These are phyloP conservation scores for Tricholoma terreum DNA, from an alignment of 768 basidiomycete species.

Conservation along the genomic window DNA sequence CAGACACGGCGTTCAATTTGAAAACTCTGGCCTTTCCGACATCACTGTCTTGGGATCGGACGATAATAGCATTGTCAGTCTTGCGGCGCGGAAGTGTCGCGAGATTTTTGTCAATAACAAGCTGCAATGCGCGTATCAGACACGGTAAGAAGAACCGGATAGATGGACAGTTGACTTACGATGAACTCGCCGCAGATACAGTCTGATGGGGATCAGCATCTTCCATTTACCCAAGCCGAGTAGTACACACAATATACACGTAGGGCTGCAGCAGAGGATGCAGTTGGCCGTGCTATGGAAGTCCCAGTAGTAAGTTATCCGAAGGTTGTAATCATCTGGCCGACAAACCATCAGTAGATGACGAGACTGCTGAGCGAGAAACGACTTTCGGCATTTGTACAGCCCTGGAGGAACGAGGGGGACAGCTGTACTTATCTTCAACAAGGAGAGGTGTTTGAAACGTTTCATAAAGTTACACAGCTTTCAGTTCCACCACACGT, in stretches of 20 bases:
- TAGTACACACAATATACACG: conserved; percentile 73
- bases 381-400: conserved; percentile 84
- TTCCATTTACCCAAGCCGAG: conserved; percentile 6
- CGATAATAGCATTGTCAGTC: conserved; percentile 77
- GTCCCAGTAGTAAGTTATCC: conserved; percentile 2
- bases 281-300: conserved; percentile 67
- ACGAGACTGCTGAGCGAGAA: conserved; percentile 84
- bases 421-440: too few relatives aligned
- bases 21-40: conserved; percentile 65
- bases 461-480: conserved; percentile 1
- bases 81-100: conserved; percentile 65
- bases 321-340: not conserved
- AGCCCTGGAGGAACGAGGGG: conserved; percentile 1
- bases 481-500: conserved; percentile 7
- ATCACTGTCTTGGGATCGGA: conserved; percentile 68
- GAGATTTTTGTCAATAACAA: conserved; percentile 77
- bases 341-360: conserved; percentile 75
- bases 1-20: conserved; percentile 77
- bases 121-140: conserved; percentile 38
- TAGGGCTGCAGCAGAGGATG: conserved; percentile 72
- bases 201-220: conserved; percentile 41
- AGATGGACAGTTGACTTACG: conserved; percentile 39
- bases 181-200: conserved; percentile 89
- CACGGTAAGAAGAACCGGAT: not conserved
- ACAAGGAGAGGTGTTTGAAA: not conserved